These are phyloP conservation scores for Quercus cerris DNA, from an alignment of 306 rosid genomes.

Conservation along the genomic window DNA sequence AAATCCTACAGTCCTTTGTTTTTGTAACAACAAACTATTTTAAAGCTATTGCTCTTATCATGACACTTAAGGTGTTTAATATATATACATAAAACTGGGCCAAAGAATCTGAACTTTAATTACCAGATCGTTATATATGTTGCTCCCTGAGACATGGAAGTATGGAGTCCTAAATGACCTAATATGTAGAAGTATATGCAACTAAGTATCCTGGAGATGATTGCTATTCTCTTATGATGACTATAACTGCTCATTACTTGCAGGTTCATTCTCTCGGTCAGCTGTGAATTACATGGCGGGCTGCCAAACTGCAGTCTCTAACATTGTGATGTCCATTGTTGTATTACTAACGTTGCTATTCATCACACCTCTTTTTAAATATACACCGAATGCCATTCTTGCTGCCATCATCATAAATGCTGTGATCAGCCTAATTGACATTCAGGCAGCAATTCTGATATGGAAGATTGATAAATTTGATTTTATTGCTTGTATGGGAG, in stretches of 20 bases:
- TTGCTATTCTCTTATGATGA: constrained; percentile 14
- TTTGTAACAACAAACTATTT: neutral
- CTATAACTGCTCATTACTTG: constrained; percentile 18
- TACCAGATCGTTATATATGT: neutral
- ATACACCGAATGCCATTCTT: constrained; percentile 93
- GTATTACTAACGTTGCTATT: constrained; percentile 77
- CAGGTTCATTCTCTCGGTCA: constrained; percentile 96
- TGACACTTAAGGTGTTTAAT: neutral
- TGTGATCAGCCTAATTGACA: constrained; percentile 79
- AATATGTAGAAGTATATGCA: neutral
- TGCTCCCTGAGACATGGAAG: neutral
- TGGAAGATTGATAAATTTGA: constrained; percentile 95
- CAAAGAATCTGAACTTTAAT: neutral
- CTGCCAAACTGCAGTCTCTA: constrained; percentile 85
- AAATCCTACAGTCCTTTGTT: neutral
- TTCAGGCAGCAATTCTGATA: constrained; percentile 74
- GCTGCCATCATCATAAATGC: constrained; percentile 89
- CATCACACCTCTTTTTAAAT: constrained; percentile 86
- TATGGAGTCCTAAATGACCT: neutral
- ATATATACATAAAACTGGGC: neutral
- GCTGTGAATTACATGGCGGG: constrained; percentile 95
- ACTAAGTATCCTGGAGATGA: neutral
- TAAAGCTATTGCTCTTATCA: neutral
- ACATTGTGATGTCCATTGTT: constrained; percentile 81
- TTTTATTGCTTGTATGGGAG: constrained; percentile 94